phyloP scores from a whole-genome alignment of 2,329 filamentous ascomycete species.

The Mariannaea sp. region DNA sequence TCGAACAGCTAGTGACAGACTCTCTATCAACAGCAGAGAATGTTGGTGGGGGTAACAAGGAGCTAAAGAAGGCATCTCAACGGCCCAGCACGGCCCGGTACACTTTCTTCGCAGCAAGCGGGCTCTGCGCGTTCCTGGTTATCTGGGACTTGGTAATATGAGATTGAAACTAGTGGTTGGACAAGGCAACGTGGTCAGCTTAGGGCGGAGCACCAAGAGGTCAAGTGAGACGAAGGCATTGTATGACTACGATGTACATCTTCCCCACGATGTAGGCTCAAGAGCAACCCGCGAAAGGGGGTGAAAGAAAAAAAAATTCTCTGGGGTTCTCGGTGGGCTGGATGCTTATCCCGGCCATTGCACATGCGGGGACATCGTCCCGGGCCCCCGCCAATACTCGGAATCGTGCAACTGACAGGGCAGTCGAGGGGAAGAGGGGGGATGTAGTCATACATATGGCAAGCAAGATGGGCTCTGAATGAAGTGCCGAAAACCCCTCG shows the following conservation, averaged over 20 bases:
- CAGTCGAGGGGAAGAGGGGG: conserved; percentile 1
- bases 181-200: conserved; percentile 7
- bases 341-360: conserved; percentile 5
- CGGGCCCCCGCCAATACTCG: conserved; percentile 11
- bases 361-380: conserved; percentile 14
- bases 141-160: conserved; percentile 74
- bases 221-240: conserved; percentile 7
- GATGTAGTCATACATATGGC: conserved; percentile 15
- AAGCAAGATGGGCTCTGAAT: conserved; percentile 23
- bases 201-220: conserved; percentile 1
- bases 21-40: conserved; percentile 83
- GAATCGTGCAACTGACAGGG: conserved; percentile 20
- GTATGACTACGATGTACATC: conserved; percentile 14
- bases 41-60: conserved; percentile 85
- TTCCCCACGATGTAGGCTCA: conserved; percentile 6
- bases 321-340: conserved; percentile 6
- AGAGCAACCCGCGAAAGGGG: conserved; percentile 16
- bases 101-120: conserved; percentile 80
- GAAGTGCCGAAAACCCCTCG: conserved; percentile 10
- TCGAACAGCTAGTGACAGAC: conserved; percentile 86
- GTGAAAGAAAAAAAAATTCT: background rate
- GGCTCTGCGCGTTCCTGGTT: conserved; percentile 74
- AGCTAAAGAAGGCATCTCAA: conserved; percentile 82
- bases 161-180: conserved; percentile 10
- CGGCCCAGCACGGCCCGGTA: conserved; percentile 73